phyloP scores from a whole-genome alignment of 371 early-diverging fungal genomes.

The Coemansia sp. region DNA sequence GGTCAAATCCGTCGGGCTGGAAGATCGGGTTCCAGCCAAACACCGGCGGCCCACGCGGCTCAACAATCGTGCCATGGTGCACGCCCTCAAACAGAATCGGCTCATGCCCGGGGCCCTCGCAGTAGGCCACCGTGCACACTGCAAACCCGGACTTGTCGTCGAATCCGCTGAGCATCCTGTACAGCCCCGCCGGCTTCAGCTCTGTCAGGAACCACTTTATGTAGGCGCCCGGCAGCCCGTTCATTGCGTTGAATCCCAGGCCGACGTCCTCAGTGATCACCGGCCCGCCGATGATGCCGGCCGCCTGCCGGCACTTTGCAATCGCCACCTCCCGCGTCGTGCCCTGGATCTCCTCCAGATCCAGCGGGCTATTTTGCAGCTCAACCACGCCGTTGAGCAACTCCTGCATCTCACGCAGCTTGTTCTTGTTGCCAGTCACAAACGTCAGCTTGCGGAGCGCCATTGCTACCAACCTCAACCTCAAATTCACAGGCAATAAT shows the following conservation, averaged over 20 bases:
- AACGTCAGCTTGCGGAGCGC: conserved; percentile 53
- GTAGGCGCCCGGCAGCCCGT: conserved; percentile 89
- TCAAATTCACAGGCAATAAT: too few species aligned
- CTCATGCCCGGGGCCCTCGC: conserved; percentile 79
- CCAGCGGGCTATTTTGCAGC: conserved; percentile 67
- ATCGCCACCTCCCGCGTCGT: conserved; percentile 68
- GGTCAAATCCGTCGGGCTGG: conserved; percentile 72
- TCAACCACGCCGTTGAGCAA: conserved; percentile 70
- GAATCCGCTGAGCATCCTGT: conserved; percentile 83
- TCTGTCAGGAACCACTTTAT: conserved; percentile 93
- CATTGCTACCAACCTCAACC: too few species aligned
- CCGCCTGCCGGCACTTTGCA: conserved; percentile 78
- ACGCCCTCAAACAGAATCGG: conserved; percentile 88
- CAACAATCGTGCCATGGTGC: conserved; percentile 83
- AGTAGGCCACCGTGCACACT: conserved; percentile 88
- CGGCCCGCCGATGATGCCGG: conserved; percentile 70
- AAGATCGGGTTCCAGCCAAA: conserved; percentile 98
- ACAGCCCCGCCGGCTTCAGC: conserved; percentile 75
- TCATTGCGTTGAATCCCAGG: conserved; percentile 90
- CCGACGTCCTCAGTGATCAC: conserved; percentile 95
- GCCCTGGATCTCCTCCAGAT: conserved; percentile 91
- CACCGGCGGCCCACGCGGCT: conserved; percentile 75
- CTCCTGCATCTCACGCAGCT: conserved; percentile 82
- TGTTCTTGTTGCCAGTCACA: conserved; percentile 90
- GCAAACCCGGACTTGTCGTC: conserved; percentile 85